These are phyloP conservation scores for Aspergillus aculeatinus DNA, from an alignment of 2,329 filamentous ascomycete species.

Conservation along the genomic window DNA sequence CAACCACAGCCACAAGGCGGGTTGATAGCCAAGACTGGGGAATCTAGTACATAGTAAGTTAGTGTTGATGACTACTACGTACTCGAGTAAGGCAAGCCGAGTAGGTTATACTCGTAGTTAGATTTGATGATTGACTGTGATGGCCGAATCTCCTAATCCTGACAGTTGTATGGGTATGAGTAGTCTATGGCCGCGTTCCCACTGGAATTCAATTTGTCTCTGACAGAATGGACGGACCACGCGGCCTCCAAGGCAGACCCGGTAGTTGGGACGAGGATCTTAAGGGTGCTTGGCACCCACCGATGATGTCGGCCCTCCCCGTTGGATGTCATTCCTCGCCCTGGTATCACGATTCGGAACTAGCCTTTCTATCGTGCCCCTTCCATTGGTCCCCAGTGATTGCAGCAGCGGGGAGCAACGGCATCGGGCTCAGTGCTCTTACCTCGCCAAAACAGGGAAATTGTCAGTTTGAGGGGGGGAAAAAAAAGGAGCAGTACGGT, in stretches of 20 bases:
- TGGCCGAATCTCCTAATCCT: background rate
- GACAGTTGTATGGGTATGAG: background rate
- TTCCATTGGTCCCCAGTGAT: background rate
- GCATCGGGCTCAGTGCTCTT: background rate
- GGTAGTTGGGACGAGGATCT: background rate
- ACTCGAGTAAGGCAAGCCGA: background rate
- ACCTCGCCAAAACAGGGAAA: background rate
- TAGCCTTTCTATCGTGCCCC: background rate
- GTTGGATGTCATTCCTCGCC: background rate
- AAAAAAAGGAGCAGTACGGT: no score
- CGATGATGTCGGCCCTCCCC: constrained; percentile 4
- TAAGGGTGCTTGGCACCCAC: constrained; percentile 6
- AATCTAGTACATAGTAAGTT: background rate
- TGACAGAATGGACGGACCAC: background rate
- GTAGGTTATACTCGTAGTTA: background rate
- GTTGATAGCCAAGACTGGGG: background rate
- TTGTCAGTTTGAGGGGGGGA: background rate
- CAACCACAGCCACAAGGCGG: background rate
- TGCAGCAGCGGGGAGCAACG: background rate
- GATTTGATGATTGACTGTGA: background rate
- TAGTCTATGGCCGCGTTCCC: background rate
- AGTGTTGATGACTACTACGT: background rate
- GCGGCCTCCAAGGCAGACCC: background rate
- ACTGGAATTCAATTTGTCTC: background rate
- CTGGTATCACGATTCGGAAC: background rate